Conservation (phyloP, 2,329 filamentous ascomycete species). For the Orbilia blumenaviensis region DNA sequence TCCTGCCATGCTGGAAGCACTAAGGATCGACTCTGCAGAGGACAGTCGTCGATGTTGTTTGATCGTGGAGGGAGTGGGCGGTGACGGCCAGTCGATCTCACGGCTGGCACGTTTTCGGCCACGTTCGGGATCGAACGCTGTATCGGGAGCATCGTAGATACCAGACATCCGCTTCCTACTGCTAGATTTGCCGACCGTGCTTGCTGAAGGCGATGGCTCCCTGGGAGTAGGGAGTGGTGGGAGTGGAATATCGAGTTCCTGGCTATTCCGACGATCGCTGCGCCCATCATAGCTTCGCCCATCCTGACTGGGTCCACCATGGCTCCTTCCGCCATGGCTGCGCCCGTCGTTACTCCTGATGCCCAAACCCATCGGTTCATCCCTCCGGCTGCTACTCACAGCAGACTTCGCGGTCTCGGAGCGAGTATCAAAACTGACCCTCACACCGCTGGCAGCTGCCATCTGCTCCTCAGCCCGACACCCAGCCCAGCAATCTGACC, state of each 20-base stretch:
- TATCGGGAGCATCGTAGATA: conserved; percentile 22
- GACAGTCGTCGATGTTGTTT: conserved; percentile 34
- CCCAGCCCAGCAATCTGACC: conserved; percentile 57
- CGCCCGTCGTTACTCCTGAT: conserved; percentile 36
- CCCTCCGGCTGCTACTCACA: conserved; percentile 14
- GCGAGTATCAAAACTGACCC: conserved; percentile 33
- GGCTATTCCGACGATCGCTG: conserved; percentile 19
- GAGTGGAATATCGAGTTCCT: conserved; percentile 17
- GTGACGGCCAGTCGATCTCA: conserved; percentile 39
- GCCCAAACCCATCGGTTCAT: conserved; percentile 32
- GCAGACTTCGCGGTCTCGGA: conserved; percentile 20
- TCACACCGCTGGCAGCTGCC: conserved; percentile 8
- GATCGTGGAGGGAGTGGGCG: conserved; percentile 16
- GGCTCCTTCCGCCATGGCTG: conserved; percentile 20
- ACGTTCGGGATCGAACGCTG: conserved; percentile 38
- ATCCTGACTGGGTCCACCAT: conserved; percentile 13
- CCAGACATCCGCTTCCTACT: conserved; percentile 47
- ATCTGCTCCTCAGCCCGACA: conserved; percentile 56
- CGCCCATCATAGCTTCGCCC: neutral
- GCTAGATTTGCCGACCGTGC: conserved; percentile 35
- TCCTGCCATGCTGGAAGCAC: conserved; percentile 9
- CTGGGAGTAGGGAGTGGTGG: conserved; percentile 29
- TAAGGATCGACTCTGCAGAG: conserved; percentile 22
- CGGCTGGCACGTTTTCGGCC: conserved; percentile 48
- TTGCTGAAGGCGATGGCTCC: conserved; percentile 26